Base-by-base conservation (phyloP, 2,329 filamentous ascomycete genomes). In the Diaporthe longicolla region DNA sequence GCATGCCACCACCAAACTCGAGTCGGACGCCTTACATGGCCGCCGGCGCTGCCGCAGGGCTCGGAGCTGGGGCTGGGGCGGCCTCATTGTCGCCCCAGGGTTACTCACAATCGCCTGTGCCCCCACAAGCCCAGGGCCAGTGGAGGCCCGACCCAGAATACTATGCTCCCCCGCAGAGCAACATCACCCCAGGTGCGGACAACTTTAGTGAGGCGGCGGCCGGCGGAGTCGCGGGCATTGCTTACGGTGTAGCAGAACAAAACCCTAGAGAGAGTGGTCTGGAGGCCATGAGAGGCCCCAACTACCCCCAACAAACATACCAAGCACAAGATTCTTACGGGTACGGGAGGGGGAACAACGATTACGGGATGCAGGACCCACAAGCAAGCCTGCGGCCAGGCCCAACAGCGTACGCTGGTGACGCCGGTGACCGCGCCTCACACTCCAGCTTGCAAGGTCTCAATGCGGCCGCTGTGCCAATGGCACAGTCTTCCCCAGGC, bases 151-250 rank as follows among this genome's bases (percentile, higher is more conserved):
- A 78, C 17, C n/a, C 72, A 15, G 75, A 75, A 43, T 79, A 81
- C 74, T 77, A 79, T 11, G 76, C 78, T 72, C 77, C 76, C n/a
- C 77, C 82, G 29, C 80, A 79, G 63, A 82, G 80, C 77, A 87
- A 83, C 78, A 83, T 86, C 72, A 93, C 91, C 1, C 90, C 91
- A 2, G 92, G 90, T 45, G 87, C 90, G 75, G 92, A 94, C 83
- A 94, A 94, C 80, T 90, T 92, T 76, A 87, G 92, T 75, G 86
- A 90, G 66, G 82, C 85, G 52, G 90, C 92, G 21, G 86, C 88
- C 29, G 92, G 91, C 77, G 92, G 91, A 72, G 91, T 94, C 82
- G 87, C 91, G 40, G 92, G 91, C 71, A 90, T 94, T 74, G 92
- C 93, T 52, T 87, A 91, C 78, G 89, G 86, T 72, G 89, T 93